Evolutionary conservation across 768 basidiomycete genomes (phyloP).

Genomic region (Fistulinella prunicolor): DNA sequence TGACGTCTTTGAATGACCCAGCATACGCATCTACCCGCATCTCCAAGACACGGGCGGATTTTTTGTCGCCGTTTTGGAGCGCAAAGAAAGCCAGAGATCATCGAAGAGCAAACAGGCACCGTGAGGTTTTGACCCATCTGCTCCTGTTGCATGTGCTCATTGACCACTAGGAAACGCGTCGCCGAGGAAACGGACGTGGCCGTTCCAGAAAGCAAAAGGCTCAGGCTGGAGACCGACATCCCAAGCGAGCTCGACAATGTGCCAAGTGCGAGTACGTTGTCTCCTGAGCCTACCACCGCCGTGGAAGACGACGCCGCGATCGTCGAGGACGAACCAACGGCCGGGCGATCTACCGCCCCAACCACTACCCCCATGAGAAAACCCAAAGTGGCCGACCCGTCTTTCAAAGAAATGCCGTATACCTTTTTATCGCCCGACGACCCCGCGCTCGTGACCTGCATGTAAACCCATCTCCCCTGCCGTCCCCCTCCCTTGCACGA

Average conservation of each 20-base stretch:
- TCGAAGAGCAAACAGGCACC: slow-evolving; percentile 6
- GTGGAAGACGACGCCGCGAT: slow-evolving; percentile 1
- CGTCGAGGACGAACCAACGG: slow-evolving; percentile 1
- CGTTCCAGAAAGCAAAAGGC: slow-evolving; percentile 50
- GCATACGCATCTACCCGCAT: slow-evolving; percentile 90
- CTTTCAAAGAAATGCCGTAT: slow-evolving; percentile 89
- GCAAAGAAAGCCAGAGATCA: slow-evolving; percentile 28
- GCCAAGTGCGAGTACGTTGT: slow-evolving; percentile 5
- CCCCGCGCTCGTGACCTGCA: slow-evolving; percentile 64
- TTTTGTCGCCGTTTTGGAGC: slow-evolving; percentile 88
- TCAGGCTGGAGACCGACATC: slow-evolving; percentile 36
- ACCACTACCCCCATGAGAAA: not conserved
- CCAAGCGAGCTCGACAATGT: slow-evolving; percentile 3
- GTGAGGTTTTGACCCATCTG: slow-evolving; percentile 6
- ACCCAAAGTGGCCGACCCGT: slow-evolving; percentile 28
- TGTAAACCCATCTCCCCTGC: slow-evolving; percentile 48
- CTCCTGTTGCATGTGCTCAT: slow-evolving; percentile 1
- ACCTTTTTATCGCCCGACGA: slow-evolving; percentile 74
- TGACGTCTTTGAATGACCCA: slow-evolving; percentile 27
- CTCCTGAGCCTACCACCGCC: not conserved
- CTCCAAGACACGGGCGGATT: slow-evolving; percentile 97
- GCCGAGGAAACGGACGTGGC: slow-evolving; percentile 41
- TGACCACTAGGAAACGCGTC: slow-evolving; percentile 41
- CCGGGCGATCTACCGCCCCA: not conserved
- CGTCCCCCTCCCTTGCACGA: not conserved